Conservation (phyloP, 768 basidiomycete species). For the Suillus lakei region DNA sequence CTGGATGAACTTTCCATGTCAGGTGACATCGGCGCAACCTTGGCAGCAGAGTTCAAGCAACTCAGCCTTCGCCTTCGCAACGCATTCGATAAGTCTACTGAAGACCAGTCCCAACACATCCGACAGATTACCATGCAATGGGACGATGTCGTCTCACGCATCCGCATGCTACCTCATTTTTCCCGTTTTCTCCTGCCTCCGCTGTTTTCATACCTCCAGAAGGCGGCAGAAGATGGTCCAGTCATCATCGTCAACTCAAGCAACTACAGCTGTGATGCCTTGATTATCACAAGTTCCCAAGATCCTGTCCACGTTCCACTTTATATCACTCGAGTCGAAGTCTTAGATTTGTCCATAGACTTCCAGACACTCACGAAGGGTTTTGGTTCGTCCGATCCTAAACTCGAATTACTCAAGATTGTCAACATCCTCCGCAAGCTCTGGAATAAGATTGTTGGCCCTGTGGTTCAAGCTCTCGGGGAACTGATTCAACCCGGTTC, state of each 20-base stretch:
- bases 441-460: constrained; percentile 1
- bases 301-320: constrained; percentile 4
- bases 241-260: constrained; percentile 21
- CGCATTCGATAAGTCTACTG: not conserved
- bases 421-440: not conserved
- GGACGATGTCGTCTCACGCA: too few species aligned
- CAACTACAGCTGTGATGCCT: constrained; percentile 18
- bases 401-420: not conserved
- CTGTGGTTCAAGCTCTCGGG: not conserved
- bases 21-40: not conserved
- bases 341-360: not conserved
- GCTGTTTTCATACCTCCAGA: constrained; percentile 12
- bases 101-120: not conserved
- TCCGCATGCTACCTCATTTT: constrained; percentile 12
- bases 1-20: not conserved
- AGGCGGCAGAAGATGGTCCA: constrained; percentile 22
- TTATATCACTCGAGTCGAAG: not conserved
- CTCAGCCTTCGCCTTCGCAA: constrained; percentile 13
- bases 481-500: constrained; percentile 7
- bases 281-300: constrained; percentile 6
- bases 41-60: constrained; percentile 14
- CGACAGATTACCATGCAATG: too few species aligned
- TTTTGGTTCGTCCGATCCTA: not conserved
- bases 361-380: not conserved
- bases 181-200: constrained; percentile 19